These are phyloP conservation scores for Trametes cingulata DNA, from an alignment of 768 basidiomycete species.

Conservation along the genomic window DNA sequence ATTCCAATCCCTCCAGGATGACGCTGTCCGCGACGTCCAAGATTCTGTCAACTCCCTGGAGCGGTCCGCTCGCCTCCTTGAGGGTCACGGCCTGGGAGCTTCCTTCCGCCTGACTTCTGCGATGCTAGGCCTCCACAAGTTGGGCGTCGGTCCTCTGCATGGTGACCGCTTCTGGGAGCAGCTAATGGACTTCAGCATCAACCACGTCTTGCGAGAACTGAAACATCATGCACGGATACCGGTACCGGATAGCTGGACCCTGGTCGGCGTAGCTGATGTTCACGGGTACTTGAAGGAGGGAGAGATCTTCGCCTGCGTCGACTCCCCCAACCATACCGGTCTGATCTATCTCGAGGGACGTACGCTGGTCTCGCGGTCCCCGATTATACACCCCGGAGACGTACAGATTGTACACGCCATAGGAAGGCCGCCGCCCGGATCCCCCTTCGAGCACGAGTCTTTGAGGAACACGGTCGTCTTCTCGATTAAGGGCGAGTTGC, in stretches of 20 bases:
- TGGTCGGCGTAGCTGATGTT: conserved; percentile 74
- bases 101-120: conserved; percentile 58
- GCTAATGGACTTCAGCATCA: conserved; percentile 52
- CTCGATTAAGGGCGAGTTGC: conserved; percentile 51
- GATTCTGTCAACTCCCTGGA: conserved; percentile 43
- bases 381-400: conserved; percentile 70
- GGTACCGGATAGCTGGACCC: conserved; percentile 59
- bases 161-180: conserved; percentile 51
- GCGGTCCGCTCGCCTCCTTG: conserved; percentile 50
- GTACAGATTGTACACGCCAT: conserved; percentile 62
- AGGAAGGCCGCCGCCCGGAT: conserved; percentile 54
- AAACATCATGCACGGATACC: conserved; percentile 70
- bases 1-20: conserved; percentile 55
- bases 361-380: conserved; percentile 61
- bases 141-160: conserved; percentile 40
- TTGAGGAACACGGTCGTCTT: conserved; percentile 68
- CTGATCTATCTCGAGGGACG: conserved; percentile 53
- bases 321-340: conserved; percentile 38
- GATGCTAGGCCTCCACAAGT: conserved; percentile 49
- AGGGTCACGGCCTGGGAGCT: conserved; percentile 55
- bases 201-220: conserved; percentile 65
- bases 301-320: conserved; percentile 64
- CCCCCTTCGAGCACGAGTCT: conserved; percentile 52
- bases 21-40: conserved; percentile 50
- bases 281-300: conserved; percentile 51